Percentiles rank a stretch among this genome's conserved stretches.
Evolutionary conservation across 192 early-diverging fungal genomes (phyloP).

Genomic region (Piromyces sp.): DNA sequence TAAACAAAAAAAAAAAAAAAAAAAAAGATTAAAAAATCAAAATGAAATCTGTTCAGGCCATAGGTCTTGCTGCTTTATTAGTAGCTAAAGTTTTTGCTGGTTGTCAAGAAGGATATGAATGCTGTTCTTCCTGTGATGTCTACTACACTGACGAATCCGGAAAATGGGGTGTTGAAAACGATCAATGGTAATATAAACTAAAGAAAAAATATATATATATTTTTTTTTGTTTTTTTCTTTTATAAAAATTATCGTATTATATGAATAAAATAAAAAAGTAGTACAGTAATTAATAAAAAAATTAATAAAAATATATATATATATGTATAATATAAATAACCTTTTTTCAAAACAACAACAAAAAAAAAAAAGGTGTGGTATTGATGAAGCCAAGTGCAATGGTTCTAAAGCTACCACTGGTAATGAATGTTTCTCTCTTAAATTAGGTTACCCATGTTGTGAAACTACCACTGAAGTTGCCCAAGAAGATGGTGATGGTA

Average conservation of each 20-base stretch:
- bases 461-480: background rate
- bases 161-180: background rate
- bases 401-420: no score
- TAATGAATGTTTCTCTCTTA: no score
- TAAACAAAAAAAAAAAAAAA: background rate
- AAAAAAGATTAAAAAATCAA: background rate
- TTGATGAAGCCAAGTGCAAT: no score
- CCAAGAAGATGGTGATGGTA: background rate
- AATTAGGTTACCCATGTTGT: background rate
- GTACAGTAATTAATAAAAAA: no score
- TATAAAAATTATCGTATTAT: no score
- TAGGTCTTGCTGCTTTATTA: background rate
- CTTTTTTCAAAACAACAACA: no score
- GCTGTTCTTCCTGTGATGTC: background rate
- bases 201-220: no score
- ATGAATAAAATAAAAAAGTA: no score
- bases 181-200: background rate
- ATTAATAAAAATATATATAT: no score
- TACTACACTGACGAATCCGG: background rate
- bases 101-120: background rate
- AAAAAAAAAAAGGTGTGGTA: no score
- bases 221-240: no score
- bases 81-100: background rate
- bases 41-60: background rate
- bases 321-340: no score